These are phyloP conservation scores for Colletotrichum eremochloae DNA, from an alignment of 2,329 filamentous ascomycete species.

Conservation along the genomic window DNA sequence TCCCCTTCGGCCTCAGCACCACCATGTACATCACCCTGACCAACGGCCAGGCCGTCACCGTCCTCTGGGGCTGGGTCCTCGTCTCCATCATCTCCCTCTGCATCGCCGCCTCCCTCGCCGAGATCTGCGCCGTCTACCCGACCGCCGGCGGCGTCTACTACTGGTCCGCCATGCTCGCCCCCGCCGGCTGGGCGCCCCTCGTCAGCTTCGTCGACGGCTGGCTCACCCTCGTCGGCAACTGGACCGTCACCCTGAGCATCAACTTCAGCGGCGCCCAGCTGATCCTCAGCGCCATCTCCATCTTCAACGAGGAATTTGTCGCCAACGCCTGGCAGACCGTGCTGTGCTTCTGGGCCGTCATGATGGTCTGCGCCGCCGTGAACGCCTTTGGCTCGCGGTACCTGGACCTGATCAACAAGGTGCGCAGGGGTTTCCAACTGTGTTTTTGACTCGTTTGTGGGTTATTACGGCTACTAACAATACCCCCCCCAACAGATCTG, in stretches of 20 bases:
- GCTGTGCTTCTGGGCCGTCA: conserved; percentile 79
- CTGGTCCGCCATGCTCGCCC: conserved; percentile 77
- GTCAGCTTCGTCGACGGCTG: conserved; percentile 79
- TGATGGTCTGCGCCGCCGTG: conserved; percentile 72
- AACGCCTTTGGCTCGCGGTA: conserved; percentile 73
- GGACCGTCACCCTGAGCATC: conserved; percentile 74
- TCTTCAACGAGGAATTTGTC: conserved; percentile 78
- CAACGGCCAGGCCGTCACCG: conserved; percentile 77
- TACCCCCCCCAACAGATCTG: conserved; percentile 57
- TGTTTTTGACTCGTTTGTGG: too few relatives aligned
- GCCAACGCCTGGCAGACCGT: conserved; percentile 78
- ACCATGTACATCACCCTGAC: conserved; percentile 77
- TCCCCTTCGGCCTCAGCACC: conserved; percentile 76
- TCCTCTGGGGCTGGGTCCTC: conserved; percentile 78
- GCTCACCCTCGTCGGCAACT: conserved; percentile 80
- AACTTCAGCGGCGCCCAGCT: conserved; percentile 77
- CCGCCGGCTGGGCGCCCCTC: conserved; percentile 74
- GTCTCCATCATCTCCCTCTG: conserved; percentile 73
- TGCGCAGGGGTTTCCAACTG: neutral
- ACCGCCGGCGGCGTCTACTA: conserved; percentile 80
- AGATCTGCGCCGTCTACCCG: conserved; percentile 78
- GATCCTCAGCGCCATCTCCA: conserved; percentile 71
- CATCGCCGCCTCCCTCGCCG: conserved; percentile 76
- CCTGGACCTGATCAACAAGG: conserved; percentile 77
- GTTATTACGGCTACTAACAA: neutral